phyloP scores from a whole-genome alignment of 495 filamentous ascomycete genomes.

The Tuber indicum region DNA sequence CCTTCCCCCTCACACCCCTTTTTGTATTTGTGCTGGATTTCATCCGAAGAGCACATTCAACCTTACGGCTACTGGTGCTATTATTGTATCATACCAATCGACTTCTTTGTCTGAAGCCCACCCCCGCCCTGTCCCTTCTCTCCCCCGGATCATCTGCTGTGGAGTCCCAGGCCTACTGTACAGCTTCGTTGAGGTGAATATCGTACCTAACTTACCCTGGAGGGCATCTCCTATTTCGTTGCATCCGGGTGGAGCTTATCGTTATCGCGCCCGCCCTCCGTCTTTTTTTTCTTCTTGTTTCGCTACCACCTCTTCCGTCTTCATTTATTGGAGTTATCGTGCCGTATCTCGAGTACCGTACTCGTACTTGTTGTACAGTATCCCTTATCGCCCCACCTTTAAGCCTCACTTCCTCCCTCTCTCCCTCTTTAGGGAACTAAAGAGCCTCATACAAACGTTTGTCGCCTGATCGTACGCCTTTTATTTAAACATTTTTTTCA shows the following conservation, averaged over 20 bases:
- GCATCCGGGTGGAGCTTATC: constrained; percentile 23
- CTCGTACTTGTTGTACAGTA: background rate
- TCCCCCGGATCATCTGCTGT: background rate
- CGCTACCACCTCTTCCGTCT: background rate
- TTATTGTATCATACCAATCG: background rate
- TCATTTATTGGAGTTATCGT: background rate
- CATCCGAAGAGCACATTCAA: background rate
- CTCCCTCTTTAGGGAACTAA: constrained; percentile 5
- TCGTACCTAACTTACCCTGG: background rate
- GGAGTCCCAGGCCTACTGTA: background rate
- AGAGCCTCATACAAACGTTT: background rate
- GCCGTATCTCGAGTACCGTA: background rate
- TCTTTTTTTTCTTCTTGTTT: constrained; percentile 8
- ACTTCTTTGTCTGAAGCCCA: background rate
- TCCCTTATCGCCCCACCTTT: background rate
- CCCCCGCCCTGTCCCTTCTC: background rate
- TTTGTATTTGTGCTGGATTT: background rate
- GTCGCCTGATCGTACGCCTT: background rate
- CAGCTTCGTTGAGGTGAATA: background rate
- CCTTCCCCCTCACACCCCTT: background rate
- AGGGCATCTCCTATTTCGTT: constrained; percentile 12
- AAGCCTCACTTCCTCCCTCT: constrained; percentile 14
- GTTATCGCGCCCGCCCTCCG: constrained; percentile 16
- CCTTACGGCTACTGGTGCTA: background rate
- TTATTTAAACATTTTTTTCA: background rate